Percentiles rank a stretch among this genome's conserved stretches.
These are phyloP conservation scores for Mariannaea elegans DNA, from an alignment of 2,329 filamentous ascomycete species.

Conservation along the genomic window DNA sequence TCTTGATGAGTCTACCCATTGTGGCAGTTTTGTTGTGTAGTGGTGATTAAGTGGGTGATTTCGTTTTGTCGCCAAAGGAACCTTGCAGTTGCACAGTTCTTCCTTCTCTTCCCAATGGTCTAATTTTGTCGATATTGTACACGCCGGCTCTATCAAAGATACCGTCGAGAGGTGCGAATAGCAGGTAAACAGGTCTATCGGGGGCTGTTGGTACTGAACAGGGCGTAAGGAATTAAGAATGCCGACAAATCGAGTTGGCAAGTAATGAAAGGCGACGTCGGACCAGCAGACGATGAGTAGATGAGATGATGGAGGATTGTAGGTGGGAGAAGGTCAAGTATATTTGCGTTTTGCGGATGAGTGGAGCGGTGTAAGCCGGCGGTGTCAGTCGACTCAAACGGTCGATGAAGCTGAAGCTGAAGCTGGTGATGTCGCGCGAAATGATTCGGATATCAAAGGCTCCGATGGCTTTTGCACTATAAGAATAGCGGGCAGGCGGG, in stretches of 20 bases:
- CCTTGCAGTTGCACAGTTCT: conserved; percentile 7
- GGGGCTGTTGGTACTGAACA: conserved; percentile 6
- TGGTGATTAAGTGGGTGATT: conserved; percentile 21
- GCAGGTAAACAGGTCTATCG: conserved; percentile 64
- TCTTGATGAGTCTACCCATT: conserved; percentile 99
- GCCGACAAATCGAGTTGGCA: conserved; percentile 37
- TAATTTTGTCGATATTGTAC: conserved; percentile 20
- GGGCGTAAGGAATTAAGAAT: conserved; percentile 55
- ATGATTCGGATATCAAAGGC: conserved; percentile 45
- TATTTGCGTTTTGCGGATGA: background rate
- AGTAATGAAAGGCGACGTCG: conserved; percentile 27
- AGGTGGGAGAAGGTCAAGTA: background rate
- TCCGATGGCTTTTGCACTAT: conserved; percentile 30
- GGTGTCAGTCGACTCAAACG: too few species aligned
- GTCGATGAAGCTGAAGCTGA: conserved; percentile 7
- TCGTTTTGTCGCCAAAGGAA: conserved; percentile 16
- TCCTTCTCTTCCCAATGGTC: conserved; percentile 6
- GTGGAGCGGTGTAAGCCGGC: too few species aligned
- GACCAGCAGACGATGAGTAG: conserved; percentile 18
- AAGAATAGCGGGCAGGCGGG: conserved; percentile 56
- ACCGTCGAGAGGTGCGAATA: conserved; percentile 41
- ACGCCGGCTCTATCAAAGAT: conserved; percentile 42
- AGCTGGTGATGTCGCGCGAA: conserved; percentile 42
- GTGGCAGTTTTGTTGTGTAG: conserved; percentile 36
- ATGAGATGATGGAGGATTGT: background rate